Conservation (phyloP, 2,329 filamentous ascomycete genomes). For the Aureobasidium sp. region DNA sequence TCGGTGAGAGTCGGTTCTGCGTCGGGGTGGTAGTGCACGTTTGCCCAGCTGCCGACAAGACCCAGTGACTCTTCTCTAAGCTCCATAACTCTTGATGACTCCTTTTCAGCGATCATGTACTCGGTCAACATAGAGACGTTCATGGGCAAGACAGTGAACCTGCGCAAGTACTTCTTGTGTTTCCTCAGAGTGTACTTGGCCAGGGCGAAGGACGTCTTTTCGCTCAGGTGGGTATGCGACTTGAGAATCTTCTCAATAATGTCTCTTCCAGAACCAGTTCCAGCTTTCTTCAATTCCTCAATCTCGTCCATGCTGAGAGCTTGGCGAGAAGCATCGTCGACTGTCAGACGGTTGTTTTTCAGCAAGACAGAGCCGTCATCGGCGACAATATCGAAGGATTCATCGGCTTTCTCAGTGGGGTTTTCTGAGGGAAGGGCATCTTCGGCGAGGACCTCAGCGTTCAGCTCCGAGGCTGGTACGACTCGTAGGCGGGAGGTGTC, state of each 20-base stretch:
- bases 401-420: conserved; percentile 15
- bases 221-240: conserved; percentile 79
- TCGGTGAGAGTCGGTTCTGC: conserved; percentile 16
- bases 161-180: conserved; percentile 82
- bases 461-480: conserved; percentile 71
- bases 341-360: conserved; percentile 55
- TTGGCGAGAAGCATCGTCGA: conserved; percentile 61
- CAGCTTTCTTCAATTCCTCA: conserved; percentile 62
- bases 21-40: conserved; percentile 66
- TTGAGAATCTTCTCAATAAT: conserved; percentile 88
- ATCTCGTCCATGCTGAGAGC: conserved; percentile 65
- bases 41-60: conserved; percentile 78
- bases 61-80: conserved; percentile 76
- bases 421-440: conserved; percentile 34
- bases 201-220: conserved; percentile 89
- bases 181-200: conserved; percentile 96
- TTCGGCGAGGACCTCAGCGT: conserved; percentile 64
- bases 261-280: conserved; percentile 72
- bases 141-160: conserved; percentile 77
- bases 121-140: conserved; percentile 69
- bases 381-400: conserved; percentile 39
- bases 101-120: conserved; percentile 72
- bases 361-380: conserved; percentile 43
- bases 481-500: conserved; percentile 63
- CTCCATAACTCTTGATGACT: conserved; percentile 74